These are phyloP conservation scores for Pichia sp. DNA, from an alignment of 1,139 yeast genomes.

Conservation along the genomic window DNA sequence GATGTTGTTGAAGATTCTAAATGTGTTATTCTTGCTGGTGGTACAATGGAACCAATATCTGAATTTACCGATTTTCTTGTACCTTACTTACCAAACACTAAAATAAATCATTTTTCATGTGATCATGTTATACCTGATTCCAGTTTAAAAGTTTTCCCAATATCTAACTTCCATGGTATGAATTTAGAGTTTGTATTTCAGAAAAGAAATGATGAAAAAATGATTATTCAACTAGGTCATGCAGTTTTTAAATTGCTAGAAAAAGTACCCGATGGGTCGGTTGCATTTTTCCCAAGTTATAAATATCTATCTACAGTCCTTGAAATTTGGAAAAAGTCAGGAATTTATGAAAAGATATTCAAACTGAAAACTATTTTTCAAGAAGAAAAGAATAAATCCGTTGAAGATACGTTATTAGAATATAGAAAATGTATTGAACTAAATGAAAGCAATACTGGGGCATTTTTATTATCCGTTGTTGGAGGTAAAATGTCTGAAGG, in stretches of 20 bases:
- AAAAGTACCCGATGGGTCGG: conserved; percentile 68
- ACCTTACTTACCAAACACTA: conserved; percentile 43
- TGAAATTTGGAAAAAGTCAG: conserved; percentile 40
- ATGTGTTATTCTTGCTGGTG: conserved; percentile 84
- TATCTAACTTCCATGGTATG: conserved; percentile 27
- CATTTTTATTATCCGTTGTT: conserved; percentile 74
- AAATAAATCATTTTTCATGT: conserved; percentile 59
- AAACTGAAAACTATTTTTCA: conserved; percentile 41
- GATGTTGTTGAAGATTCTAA: conserved; percentile 59
- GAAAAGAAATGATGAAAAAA: conserved; percentile 41
- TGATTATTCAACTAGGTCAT: conserved; percentile 51
- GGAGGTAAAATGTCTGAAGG: conserved; percentile 96
- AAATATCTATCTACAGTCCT: conserved; percentile 52
- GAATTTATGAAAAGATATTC: conserved; percentile 32
- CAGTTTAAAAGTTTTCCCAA: conserved; percentile 57
- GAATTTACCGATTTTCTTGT: conserved; percentile 64
- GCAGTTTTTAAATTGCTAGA: conserved; percentile 38
- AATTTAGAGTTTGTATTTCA: conserved; percentile 65
- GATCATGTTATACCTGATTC: conserved; percentile 77
- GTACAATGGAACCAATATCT: conserved; percentile 87
- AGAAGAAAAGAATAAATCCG: conserved; percentile 48
- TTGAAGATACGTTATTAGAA: conserved; percentile 41
- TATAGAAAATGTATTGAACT: conserved; percentile 39
- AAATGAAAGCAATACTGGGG: conserved; percentile 33
- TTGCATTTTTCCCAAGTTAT: conserved; percentile 82